Conservation (phyloP, 176 grass and related monocot species). For the Oryza punctata region DNA sequence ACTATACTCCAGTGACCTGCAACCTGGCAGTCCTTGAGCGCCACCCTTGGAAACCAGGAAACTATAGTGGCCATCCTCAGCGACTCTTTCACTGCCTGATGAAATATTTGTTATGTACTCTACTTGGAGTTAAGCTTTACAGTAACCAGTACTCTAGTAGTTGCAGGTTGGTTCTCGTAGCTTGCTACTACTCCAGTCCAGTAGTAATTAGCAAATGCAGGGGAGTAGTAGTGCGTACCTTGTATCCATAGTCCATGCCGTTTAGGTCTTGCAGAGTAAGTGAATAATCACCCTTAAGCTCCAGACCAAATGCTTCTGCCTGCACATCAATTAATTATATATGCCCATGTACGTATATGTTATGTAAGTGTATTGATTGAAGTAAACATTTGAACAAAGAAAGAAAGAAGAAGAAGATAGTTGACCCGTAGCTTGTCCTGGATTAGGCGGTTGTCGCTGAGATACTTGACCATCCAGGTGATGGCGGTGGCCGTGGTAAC, state of each 20-base stretch:
- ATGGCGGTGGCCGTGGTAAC: conserved; percentile 80
- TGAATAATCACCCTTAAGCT: background rate
- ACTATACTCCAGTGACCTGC: conserved; percentile 43
- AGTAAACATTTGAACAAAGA: no score
- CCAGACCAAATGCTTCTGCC: background rate
- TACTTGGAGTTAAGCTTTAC: no score
- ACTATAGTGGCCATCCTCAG: conserved; percentile 87
- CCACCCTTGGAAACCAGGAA: conserved; percentile 97
- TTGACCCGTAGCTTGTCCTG: conserved; percentile 62
- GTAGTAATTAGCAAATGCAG: no score
- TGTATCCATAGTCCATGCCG: conserved; percentile 69
- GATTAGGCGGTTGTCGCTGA: conserved; percentile 61
- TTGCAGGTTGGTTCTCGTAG: no score
- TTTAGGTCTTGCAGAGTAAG: conserved; percentile 61
- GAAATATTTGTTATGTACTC: background rate
- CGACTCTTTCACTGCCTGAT: conserved; percentile 85
- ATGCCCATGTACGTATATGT: no score
- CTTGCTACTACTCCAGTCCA: no score
- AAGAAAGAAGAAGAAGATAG: no score
- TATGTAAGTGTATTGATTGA: no score
- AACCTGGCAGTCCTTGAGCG: conserved; percentile 80
- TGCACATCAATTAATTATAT: no score
- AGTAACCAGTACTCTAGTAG: no score
- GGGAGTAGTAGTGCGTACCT: conserved; percentile 30
- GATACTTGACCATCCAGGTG: conserved; percentile 93